Evolutionary conservation across 768 basidiomycete genomes (phyloP).

Genomic region (Clavaria fumosa): DNA sequence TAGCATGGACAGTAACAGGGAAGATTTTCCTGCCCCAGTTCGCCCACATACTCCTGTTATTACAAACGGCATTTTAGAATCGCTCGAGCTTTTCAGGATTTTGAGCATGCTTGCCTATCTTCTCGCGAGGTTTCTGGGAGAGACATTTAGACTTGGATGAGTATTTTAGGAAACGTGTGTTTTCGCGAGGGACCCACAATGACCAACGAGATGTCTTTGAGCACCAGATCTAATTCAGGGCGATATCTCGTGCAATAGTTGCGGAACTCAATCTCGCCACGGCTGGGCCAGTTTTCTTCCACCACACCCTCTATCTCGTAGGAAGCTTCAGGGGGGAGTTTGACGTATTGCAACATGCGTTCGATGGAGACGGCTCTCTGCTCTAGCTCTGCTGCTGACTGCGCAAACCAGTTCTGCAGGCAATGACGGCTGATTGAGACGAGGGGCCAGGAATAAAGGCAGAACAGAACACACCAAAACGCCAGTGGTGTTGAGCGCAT

Average conservation of each 20-base stretch:
- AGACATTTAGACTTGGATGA: slow-evolving; percentile 26
- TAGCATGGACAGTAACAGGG: slow-evolving; percentile 61
- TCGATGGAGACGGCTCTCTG: slow-evolving; percentile 86
- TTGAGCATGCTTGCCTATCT: no score
- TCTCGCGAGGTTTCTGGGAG: no score
- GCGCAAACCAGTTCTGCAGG: slow-evolving; percentile 63
- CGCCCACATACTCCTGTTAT: slow-evolving; percentile 84
- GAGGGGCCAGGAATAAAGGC: no score
- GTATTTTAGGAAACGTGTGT: slow-evolving; percentile 1
- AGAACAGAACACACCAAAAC: slow-evolving; percentile 35
- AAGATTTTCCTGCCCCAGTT: slow-evolving; percentile 72
- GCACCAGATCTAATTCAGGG: slow-evolving; percentile 59
- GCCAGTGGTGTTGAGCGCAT: slow-evolving; percentile 74
- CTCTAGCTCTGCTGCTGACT: slow-evolving; percentile 76
- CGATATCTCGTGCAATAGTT: slow-evolving; percentile 70
- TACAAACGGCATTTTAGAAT: no score
- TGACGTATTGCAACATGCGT: slow-evolving; percentile 69
- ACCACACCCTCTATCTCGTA: slow-evolving; percentile 49
- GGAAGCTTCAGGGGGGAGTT: slow-evolving; percentile 60
- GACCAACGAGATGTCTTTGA: slow-evolving; percentile 58
- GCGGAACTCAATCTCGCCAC: slow-evolving; percentile 60
- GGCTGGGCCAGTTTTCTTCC: slow-evolving; percentile 47
- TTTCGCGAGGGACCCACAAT: slow-evolving; percentile 31
- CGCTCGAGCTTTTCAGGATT: no score
- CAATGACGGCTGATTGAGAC: neutral